A percentile compares a stretch with the other conserved stretches of the same genome.
Conservation (phyloP, 805 yeast species). For the Ogataea wickerhamii region DNA sequence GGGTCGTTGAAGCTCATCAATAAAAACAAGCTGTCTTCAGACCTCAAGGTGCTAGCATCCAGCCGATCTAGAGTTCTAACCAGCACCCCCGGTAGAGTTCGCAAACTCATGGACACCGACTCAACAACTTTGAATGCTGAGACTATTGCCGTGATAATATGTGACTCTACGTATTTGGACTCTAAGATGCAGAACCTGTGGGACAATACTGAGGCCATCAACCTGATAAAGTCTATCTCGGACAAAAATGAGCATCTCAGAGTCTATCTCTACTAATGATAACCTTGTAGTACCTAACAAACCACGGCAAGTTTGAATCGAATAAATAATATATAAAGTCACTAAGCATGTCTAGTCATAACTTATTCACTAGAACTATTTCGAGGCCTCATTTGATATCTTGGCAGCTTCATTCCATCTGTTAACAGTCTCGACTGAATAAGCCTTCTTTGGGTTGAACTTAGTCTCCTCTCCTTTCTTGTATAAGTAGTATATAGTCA, state of each 20-base stretch:
- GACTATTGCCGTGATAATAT: slow-evolving; percentile 51
- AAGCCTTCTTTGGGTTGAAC: slow-evolving; percentile 35
- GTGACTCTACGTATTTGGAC: slow-evolving; percentile 62
- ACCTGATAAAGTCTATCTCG: slow-evolving; percentile 38
- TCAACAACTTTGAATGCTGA: slow-evolving; percentile 37
- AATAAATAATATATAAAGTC: slow-evolving; percentile 7
- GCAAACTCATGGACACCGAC: slow-evolving; percentile 43
- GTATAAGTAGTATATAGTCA: slow-evolving; percentile 32
- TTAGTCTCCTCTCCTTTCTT: slow-evolving; percentile 36
- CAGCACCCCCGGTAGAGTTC: slow-evolving; percentile 61
- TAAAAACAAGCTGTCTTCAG: slow-evolving; percentile 69
- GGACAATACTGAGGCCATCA: slow-evolving; percentile 50
- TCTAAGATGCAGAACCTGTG: slow-evolving; percentile 56
- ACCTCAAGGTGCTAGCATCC: slow-evolving; percentile 42
- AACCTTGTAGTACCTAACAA: too few relatives aligned
- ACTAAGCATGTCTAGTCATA: too few relatives aligned
- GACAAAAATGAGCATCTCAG: slow-evolving; percentile 39
- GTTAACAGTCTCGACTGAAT: slow-evolving; percentile 37
- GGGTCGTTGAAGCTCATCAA: slow-evolving; percentile 68
- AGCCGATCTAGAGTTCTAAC: slow-evolving; percentile 51
- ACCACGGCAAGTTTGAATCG: not conserved
- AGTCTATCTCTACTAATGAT: slow-evolving; percentile 43
- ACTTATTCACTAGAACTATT: too few relatives aligned
- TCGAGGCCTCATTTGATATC: slow-evolving; percentile 7
- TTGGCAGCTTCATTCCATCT: slow-evolving; percentile 48